Evolutionary conservation across 2,329 filamentous ascomycete species (phyloP).

Genomic region (Exophiala sideris): DNA sequence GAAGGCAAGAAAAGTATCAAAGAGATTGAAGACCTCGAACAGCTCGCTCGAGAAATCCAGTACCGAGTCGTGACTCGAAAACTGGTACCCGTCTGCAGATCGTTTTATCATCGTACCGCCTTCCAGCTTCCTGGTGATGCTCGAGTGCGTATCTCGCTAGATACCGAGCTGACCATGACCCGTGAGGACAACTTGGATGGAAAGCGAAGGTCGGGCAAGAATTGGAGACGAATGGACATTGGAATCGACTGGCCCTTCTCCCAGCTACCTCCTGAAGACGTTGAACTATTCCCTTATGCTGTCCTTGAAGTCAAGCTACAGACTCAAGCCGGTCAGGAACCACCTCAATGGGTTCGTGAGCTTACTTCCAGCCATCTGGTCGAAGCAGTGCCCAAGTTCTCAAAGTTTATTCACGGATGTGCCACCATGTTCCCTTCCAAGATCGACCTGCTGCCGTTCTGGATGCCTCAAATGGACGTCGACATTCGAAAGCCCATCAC

Average conservation of each 20-base stretch:
- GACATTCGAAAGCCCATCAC: slow-evolving; percentile 92
- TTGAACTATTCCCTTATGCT: slow-evolving; percentile 91
- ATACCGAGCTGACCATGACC: slow-evolving; percentile 92
- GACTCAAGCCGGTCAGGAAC: slow-evolving; percentile 90
- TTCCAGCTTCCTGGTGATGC: slow-evolving; percentile 97
- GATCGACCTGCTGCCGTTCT: slow-evolving; percentile 90
- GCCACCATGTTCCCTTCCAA: slow-evolving; percentile 80
- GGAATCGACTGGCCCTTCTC: slow-evolving; percentile 93
- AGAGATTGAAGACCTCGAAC: slow-evolving; percentile 84
- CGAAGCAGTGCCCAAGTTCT: slow-evolving; percentile 98
- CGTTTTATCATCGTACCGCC: slow-evolving; percentile 96
- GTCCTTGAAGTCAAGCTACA: slow-evolving; percentile 97
- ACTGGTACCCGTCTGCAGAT: slow-evolving; percentile 84
- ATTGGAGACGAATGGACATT: slow-evolving; percentile 97
- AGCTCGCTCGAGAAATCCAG: slow-evolving; percentile 85
- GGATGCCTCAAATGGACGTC: slow-evolving; percentile 97
- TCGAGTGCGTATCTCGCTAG: slow-evolving; percentile 90
- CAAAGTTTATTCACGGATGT: slow-evolving; percentile 96
- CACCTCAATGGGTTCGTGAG: slow-evolving; percentile 93
- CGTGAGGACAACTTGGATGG: slow-evolving; percentile 95
- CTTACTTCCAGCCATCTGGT: slow-evolving; percentile 90
- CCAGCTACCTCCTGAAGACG: slow-evolving; percentile 78
- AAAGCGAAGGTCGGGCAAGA: slow-evolving; percentile 68
- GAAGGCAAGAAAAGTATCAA: slow-evolving; percentile 92
- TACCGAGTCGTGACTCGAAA: slow-evolving; percentile 86